Evolutionary conservation across 1,284 basidiomycete species (phyloP).

Genomic region (Sporisorium iseilematis-ciliati): DNA sequence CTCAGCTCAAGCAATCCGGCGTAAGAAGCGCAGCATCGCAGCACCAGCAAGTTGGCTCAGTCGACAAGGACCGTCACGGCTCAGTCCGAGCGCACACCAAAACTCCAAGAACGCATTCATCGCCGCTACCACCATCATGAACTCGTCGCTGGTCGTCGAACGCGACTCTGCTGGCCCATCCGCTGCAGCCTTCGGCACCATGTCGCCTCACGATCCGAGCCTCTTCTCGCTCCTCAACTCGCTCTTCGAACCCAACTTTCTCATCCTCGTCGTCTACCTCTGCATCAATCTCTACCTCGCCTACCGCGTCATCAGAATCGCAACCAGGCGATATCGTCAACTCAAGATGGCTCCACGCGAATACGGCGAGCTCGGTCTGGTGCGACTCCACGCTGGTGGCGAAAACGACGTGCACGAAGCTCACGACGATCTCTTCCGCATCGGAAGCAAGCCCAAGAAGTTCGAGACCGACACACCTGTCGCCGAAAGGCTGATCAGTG

Average conservation of each 20-base stretch:
- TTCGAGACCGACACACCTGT: constrained; percentile 21
- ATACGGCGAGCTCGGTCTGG: constrained; percentile 13
- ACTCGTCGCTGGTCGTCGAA: neutral
- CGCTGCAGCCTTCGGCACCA: neutral
- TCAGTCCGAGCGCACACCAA: too few relatives aligned
- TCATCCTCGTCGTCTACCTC: constrained; percentile 53
- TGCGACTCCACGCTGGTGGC: constrained; percentile 2
- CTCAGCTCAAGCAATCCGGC: neutral
- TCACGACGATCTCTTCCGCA: constrained; percentile 15
- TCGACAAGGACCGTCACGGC: too few relatives aligned
- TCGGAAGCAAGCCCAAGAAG: neutral
- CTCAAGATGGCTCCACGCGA: constrained; percentile 18
- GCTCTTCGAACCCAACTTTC: constrained; percentile 52
- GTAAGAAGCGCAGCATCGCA: neutral
- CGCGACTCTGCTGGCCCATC: constrained; percentile 1
- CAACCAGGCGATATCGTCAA: constrained; percentile 32
- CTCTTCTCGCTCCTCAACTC: constrained; percentile 36
- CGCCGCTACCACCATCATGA: constrained; percentile 17
- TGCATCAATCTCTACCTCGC: constrained; percentile 38
- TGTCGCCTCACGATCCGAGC: constrained; percentile 29
- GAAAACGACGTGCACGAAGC: constrained; percentile 9
- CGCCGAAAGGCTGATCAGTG: constrained; percentile 25
- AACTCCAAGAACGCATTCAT: too few relatives aligned
- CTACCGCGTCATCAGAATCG: constrained; percentile 23
- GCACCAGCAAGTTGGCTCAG: constrained; percentile 2